phyloP scores from a whole-genome alignment of 495 filamentous ascomycete species.

The Barbatosphaeria neglecta region DNA sequence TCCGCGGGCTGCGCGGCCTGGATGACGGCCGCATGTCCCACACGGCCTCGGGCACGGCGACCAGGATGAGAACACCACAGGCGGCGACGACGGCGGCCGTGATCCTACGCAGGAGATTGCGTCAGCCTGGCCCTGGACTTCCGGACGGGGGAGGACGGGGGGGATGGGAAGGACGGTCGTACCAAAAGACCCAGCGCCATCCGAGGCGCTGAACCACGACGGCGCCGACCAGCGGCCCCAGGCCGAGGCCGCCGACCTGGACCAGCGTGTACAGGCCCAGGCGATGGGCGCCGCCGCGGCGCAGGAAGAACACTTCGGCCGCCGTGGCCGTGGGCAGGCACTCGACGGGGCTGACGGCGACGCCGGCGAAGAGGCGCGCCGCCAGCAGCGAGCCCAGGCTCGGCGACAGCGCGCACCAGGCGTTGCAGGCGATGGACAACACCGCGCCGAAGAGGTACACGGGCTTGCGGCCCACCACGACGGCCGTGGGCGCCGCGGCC shows the following conservation, averaged over 20 bases:
- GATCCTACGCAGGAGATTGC: constrained; percentile 43
- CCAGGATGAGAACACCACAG: constrained; percentile 62
- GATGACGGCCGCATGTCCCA: constrained; percentile 78
- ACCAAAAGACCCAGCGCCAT: constrained; percentile 95
- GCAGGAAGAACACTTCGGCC: constrained; percentile 94
- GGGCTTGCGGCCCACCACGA: constrained; percentile 80
- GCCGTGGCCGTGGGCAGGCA: constrained; percentile 90
- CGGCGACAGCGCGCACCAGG: constrained; percentile 81
- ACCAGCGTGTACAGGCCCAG: constrained; percentile 92
- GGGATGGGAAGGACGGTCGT: too few species aligned
- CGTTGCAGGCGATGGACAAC: constrained; percentile 60
- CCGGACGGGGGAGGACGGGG: constrained; percentile 1
- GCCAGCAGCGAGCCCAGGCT: constrained; percentile 71
- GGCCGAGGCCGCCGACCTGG: constrained; percentile 83
- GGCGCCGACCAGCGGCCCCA: constrained; percentile 80
- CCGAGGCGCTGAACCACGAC: constrained; percentile 64
- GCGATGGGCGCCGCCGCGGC: constrained; percentile 85
- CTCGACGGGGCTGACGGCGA: constrained; percentile 86
- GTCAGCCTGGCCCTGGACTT: neutral
- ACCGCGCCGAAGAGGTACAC: constrained; percentile 75
- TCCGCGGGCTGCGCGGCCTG: constrained; percentile 21
- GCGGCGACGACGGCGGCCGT: constrained; percentile 76
- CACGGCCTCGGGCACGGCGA: constrained; percentile 93
- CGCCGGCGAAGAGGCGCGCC: constrained; percentile 75
- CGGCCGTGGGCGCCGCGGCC: constrained; percentile 79